phyloP scores from a whole-genome alignment of 164 flowering plant species.

The Akebia trifoliata region DNA sequence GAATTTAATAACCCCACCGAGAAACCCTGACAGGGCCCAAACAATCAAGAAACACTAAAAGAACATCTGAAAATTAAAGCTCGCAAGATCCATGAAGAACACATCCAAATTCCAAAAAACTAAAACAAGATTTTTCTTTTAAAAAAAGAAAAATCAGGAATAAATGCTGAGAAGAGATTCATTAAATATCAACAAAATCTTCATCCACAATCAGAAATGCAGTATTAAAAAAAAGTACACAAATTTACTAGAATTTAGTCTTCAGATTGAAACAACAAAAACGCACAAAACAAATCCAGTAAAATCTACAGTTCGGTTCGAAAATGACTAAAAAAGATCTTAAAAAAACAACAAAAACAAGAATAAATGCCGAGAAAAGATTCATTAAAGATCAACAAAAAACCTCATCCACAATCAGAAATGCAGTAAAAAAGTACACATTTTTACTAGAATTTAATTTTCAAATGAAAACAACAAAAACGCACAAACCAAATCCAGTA shows the following conservation, averaged over 20 bases:
- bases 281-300: background rate
- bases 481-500: background rate
- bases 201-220: background rate
- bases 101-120: background rate
- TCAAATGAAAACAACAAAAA: background rate
- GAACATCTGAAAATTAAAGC: background rate
- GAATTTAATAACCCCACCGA: conserved; percentile 2
- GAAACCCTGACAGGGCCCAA: background rate
- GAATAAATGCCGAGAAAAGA: too few relatives aligned
- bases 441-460: background rate
- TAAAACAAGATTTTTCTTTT: background rate
- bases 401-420: background rate
- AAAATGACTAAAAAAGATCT: too few relatives aligned
- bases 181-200: background rate
- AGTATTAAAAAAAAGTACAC: background rate
- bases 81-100: conserved; percentile 10
- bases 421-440: background rate
- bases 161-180: background rate
- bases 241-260: background rate
- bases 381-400: too few relatives aligned
- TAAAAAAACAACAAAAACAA: too few relatives aligned
- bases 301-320: background rate
- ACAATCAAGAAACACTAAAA: background rate
- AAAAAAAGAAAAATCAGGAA: too few relatives aligned
- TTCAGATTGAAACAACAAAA: background rate